Evolutionary conservation across 192 early-diverging fungal genomes (phyloP).

Genomic region (Mortierella hygrophila): DNA sequence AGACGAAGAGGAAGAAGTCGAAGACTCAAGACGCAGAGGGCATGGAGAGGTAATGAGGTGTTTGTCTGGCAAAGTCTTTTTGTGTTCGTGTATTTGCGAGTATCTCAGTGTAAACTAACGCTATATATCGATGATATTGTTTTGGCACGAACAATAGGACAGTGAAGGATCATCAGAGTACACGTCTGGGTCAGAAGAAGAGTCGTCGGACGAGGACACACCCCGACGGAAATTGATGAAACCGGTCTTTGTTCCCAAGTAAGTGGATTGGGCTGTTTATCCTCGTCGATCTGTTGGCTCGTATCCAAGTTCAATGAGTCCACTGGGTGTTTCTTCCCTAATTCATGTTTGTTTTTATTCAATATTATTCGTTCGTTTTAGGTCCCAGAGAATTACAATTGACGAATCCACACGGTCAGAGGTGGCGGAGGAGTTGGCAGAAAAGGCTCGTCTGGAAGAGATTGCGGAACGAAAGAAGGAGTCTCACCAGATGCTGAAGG

Average conservation of each 20-base stretch:
- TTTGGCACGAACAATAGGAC: conserved; percentile 52
- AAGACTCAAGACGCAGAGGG: conserved; percentile 32
- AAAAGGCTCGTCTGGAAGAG: conserved; percentile 60
- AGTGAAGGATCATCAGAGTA: conserved; percentile 65
- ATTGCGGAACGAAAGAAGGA: conserved; percentile 77
- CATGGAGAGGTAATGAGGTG: conserved; percentile 34
- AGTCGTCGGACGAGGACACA: conserved; percentile 55
- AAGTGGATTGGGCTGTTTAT: conserved; percentile 27
- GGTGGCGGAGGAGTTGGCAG: conserved; percentile 70
- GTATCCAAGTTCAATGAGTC: neutral
- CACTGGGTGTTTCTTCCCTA: too few species aligned
- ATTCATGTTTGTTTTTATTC: neutral
- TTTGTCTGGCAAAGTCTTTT: neutral
- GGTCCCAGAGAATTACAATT: conserved; percentile 71
- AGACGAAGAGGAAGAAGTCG: conserved; percentile 54
- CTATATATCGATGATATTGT: neutral
- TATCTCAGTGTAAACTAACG: neutral
- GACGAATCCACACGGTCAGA: conserved; percentile 67
- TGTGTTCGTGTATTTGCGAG: neutral
- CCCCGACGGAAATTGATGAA: conserved; percentile 73
- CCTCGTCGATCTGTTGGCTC: too few species aligned
- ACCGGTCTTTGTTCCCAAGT: conserved; percentile 95
- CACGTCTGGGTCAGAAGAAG: conserved; percentile 77
- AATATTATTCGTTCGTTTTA: conserved; percentile 16
- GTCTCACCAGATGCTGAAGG: conserved; percentile 82